These are phyloP conservation scores for Gastrolobium bilobum DNA, from an alignment of 306 rosid genomes.

Conservation along the genomic window DNA sequence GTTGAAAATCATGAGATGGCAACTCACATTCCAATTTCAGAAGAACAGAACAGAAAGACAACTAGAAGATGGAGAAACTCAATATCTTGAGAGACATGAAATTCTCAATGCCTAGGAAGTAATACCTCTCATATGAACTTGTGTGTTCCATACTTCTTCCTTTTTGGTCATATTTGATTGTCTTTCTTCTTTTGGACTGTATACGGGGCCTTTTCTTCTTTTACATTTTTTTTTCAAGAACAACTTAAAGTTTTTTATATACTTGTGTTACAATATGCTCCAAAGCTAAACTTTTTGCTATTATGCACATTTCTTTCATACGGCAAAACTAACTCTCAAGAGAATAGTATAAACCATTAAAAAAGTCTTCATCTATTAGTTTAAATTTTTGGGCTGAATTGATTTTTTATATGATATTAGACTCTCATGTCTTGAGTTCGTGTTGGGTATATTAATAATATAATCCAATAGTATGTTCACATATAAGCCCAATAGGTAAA, in stretches of 20 bases:
- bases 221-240: conserved; percentile 10
- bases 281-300: background rate
- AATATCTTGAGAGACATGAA: conserved; percentile 68
- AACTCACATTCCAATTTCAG: conserved; percentile 57
- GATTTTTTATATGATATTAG: too few species aligned
- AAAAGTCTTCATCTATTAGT: too few species aligned
- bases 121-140: conserved; percentile 38
- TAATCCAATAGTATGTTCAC: too few species aligned
- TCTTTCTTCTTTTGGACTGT: conserved; percentile 34
- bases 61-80: conserved; percentile 98
- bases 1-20: conserved; percentile 68
- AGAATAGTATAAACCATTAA: too few species aligned
- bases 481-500: too few species aligned
- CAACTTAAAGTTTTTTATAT: too few species aligned
- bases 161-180: conserved; percentile 39
- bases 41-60: conserved; percentile 65
- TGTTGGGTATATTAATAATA: too few species aligned
- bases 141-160: conserved; percentile 34
- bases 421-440: too few species aligned
- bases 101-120: conserved; percentile 24
- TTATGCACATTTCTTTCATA: background rate
- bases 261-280: background rate
- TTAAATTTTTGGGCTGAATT: too few species aligned
- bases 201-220: conserved; percentile 21
- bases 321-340: too few species aligned